Conservation (phyloP, 768 basidiomycete genomes). For the Boletellus sp. region DNA sequence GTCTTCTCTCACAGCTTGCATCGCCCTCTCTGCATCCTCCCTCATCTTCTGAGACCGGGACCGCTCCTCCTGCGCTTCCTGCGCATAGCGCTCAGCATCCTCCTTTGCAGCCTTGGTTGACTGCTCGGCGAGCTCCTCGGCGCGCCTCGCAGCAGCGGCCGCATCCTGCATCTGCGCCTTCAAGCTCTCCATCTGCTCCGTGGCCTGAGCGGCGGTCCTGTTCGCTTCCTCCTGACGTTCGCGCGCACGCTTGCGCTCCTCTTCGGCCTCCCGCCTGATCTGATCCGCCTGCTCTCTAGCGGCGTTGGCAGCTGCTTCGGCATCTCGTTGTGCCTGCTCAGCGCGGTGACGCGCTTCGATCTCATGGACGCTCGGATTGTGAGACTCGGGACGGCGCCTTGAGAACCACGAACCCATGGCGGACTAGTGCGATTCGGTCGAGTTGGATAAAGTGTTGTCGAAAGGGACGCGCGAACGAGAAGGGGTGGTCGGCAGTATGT, state of each 20-base stretch:
- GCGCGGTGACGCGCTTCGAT: constrained; percentile 13
- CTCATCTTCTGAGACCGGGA: constrained; percentile 8
- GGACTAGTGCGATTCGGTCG: not conserved
- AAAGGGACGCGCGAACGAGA: not conserved
- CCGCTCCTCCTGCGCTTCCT: constrained; percentile 13
- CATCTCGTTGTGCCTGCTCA: constrained; percentile 4
- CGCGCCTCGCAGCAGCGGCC: not conserved
- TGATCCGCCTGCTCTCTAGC: constrained; percentile 1
- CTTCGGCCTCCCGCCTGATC: constrained; percentile 3
- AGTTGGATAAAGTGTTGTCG: not conserved
- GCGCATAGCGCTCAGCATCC: constrained; percentile 13
- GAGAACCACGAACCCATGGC: constrained; percentile 14
- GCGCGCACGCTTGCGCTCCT: constrained; percentile 8
- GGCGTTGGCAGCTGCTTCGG: constrained; percentile 5
- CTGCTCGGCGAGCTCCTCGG: constrained; percentile 8
- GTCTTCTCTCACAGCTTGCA: constrained; percentile 11
- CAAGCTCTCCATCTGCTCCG: constrained; percentile 8
- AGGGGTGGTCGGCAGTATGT: not conserved
- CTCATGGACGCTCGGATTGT: constrained; percentile 9
- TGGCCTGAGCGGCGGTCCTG: not conserved
- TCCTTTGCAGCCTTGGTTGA: constrained; percentile 13
- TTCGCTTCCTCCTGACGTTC: constrained; percentile 12
- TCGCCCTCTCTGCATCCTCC: constrained; percentile 16
- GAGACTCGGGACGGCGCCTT: not conserved
- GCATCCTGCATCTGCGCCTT: constrained; percentile 13